Evolutionary conservation across 2,329 filamentous ascomycete species (phyloP).

Genomic region (Tolypocladium cylindrosporum): DNA sequence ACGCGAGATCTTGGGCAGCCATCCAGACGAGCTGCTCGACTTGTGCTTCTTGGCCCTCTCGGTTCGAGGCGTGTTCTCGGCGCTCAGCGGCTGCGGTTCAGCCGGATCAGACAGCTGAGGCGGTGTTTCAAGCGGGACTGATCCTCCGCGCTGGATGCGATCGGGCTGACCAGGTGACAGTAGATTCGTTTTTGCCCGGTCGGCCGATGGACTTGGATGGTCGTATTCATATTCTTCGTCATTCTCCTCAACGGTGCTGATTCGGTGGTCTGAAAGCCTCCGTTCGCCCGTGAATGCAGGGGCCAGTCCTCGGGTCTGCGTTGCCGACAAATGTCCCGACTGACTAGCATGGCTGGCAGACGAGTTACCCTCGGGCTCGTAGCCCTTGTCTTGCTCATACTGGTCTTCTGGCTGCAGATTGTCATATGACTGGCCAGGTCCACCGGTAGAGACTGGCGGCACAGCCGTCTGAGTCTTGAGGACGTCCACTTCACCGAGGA

Average conservation of each 20-base stretch:
- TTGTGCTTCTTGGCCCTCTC: constrained; percentile 83
- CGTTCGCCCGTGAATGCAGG: constrained; percentile 37
- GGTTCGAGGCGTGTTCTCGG: constrained; percentile 66
- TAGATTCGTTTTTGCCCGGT: constrained; percentile 36
- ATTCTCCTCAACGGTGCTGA: constrained; percentile 80
- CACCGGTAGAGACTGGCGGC: constrained; percentile 29
- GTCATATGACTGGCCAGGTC: constrained; percentile 55
- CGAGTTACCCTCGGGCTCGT: constrained; percentile 77
- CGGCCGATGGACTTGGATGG: constrained; percentile 28
- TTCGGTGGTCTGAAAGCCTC: constrained; percentile 64
- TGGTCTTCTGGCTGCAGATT: constrained; percentile 52
- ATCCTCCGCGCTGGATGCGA: constrained; percentile 35
- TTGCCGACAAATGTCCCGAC: constrained; percentile 64
- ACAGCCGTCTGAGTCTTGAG: constrained; percentile 52
- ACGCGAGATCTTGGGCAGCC: constrained; percentile 86
- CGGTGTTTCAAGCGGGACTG: constrained; percentile 46
- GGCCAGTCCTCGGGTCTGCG: constrained; percentile 32
- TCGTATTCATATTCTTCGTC: constrained; percentile 63
- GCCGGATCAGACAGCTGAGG: constrained; percentile 39
- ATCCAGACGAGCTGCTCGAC: constrained; percentile 66
- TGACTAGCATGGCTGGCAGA: constrained; percentile 59
- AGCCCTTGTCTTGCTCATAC: constrained; percentile 62
- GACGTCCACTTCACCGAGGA: constrained; percentile 84
- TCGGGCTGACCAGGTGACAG: constrained; percentile 49
- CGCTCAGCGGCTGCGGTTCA: constrained; percentile 41